Base-by-base conservation (phyloP, 2,329 filamentous ascomycete genomes). In the Pochonia chlamydosporia region DNA sequence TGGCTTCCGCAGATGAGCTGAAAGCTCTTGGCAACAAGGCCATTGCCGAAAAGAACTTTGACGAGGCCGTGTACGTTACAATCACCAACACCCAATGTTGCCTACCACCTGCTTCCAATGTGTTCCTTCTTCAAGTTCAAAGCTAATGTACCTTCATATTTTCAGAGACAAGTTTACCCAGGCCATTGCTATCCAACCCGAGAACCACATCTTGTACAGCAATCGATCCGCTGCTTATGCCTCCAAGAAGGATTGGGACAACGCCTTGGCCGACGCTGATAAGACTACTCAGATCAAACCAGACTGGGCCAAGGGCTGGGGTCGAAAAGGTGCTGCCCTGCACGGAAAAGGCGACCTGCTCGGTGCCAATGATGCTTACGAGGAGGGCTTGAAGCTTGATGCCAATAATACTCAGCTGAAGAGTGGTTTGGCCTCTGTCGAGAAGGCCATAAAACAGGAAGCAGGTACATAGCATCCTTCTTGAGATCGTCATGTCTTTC, bases 11-110 rank as follows among this genome's bases (percentile, higher is more conserved):
- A 58, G 82, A 85, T 68, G 80, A 92, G 81, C 82, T 99, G 62
- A 99, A 99, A 78, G 89, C 91, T 63, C 86, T 93, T 67, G 93
- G 92, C 76, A 99, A 99, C 79, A 95, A 95, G 78, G 91, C 95
- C 71, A 99, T 99, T 70, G 86, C 89, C 56, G 90, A 89, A 53
- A 97, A 97, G 80, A 90, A 97, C 71, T 99, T 96, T 68, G 80
- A 90, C 62, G 89, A 92, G 68, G 93, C 93, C 63, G 82, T 96
- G 92, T 97, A 80, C 71, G 89, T 82, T 47, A 9, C 16, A 21
- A 10, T 26, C 18, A 6, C 24, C 28, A 26, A 11, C 28, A 26
- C 31, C n/a, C 6, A 30, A 39, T 11, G 4, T 2, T 39, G 35
- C 35, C 23, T 5, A 4, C n/a, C 11, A 18, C 8, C 11, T 14